Percentiles rank a stretch among this genome's conserved stretches.
Evolutionary conservation across 1,284 basidiomycete species (phyloP).

Genomic region (Marasmius sp.): DNA sequence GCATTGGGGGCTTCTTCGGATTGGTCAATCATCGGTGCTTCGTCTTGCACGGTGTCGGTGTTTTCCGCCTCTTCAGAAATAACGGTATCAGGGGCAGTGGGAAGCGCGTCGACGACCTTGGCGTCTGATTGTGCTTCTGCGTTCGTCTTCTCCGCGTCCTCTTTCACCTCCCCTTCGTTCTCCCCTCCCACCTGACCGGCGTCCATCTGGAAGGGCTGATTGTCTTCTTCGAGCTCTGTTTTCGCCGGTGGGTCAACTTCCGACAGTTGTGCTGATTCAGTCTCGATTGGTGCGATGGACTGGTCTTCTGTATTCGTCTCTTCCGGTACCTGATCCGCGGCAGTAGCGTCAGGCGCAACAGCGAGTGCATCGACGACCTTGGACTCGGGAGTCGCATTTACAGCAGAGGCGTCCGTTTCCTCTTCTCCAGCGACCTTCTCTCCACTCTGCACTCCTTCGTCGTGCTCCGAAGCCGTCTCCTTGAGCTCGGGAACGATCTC

Average conservation of each 20-base stretch:
- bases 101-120: neutral
- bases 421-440: neutral
- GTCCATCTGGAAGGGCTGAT: neutral
- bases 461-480: neutral
- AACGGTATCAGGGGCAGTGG: neutral
- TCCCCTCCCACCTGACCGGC: neutral
- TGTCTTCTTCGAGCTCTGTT: too few species aligned
- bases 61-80: neutral
- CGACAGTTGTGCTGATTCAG: neutral
- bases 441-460: neutral
- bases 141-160: neutral
- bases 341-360: neutral
- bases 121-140: too few species aligned
- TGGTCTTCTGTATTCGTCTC: neutral
- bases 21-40: too few species aligned
- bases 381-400: neutral
- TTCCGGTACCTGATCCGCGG: neutral
- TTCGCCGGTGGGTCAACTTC: too few species aligned
- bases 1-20: too few species aligned
- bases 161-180: neutral
- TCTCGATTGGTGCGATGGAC: neutral
- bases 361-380: neutral
- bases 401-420: neutral
- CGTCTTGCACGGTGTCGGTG: neutral
- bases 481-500: too few species aligned